A percentile compares a stretch with the other conserved stretches of the same genome.
Evolutionary conservation across 352 stramenopile genomes (phyloP).

Genomic region (Phytophthora hybrid): DNA sequence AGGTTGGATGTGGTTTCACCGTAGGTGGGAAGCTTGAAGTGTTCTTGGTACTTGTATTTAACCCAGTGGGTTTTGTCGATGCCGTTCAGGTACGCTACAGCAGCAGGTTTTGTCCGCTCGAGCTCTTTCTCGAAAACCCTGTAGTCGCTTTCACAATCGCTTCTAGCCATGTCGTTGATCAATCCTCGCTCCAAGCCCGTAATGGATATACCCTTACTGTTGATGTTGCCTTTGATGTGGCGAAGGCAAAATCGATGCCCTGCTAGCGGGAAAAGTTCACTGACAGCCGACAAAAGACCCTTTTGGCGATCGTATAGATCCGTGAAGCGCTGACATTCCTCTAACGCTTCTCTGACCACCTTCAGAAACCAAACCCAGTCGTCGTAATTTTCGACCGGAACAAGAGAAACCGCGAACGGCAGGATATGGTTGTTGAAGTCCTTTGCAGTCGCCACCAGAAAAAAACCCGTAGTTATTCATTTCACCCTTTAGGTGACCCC

Average conservation of each 20-base stretch:
- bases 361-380: too few species aligned
- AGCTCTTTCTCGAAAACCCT: conserved; percentile 3
- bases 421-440: too few species aligned
- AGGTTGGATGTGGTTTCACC: too few species aligned
- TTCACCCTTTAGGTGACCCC: too few species aligned
- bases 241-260: conserved; percentile 22
- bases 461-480: too few species aligned
- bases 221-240: conserved; percentile 17
- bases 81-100: conserved; percentile 13
- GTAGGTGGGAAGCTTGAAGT: too few species aligned
- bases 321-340: background rate
- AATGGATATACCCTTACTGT: background rate
- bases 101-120: background rate
- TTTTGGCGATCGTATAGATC: conserved; percentile 9
- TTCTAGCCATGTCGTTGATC: conserved; percentile 9
- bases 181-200: background rate
- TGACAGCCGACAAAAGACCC: conserved; percentile 2
- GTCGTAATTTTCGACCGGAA: too few species aligned
- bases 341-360: background rate
- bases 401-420: too few species aligned
- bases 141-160: conserved; percentile 21
- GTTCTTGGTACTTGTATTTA: too few species aligned
- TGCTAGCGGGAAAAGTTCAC: conserved; percentile 2
- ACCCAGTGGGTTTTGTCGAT: conserved; percentile 30
- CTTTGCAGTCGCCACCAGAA: too few species aligned